Evolutionary conservation across 176 grass and related monocot genomes (phyloP).

Genomic region (Ensete glaucum): DNA sequence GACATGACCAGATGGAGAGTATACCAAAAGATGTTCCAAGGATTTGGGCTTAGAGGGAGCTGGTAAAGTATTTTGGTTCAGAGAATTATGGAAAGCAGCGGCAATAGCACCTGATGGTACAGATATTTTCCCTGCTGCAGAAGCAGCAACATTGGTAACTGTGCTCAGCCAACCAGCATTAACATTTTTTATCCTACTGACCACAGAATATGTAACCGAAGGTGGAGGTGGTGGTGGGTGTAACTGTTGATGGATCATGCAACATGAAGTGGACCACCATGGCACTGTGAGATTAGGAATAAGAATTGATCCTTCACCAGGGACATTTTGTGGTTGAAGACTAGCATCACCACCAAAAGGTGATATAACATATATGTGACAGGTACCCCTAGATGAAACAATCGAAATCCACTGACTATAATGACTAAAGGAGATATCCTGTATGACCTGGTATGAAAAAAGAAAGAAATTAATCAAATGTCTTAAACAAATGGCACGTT

Average conservation of each 20-base stretch:
- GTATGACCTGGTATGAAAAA: slow-evolving; percentile 73
- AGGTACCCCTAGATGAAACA: slow-evolving; percentile 80
- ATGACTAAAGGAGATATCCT: slow-evolving; percentile 93
- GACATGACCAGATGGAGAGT: slow-evolving; percentile 96
- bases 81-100: slow-evolving; percentile 88
- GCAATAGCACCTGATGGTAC: slow-evolving; percentile 76
- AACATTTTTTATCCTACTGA: slow-evolving; percentile 94
- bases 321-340: slow-evolving; percentile 60
- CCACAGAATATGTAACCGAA: slow-evolving; percentile 65
- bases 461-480: background rate
- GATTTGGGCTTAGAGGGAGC: slow-evolving; percentile 50
- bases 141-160: slow-evolving; percentile 86
- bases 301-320: slow-evolving; percentile 69
- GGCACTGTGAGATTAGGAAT: slow-evolving; percentile 61
- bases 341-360: slow-evolving; percentile 92
- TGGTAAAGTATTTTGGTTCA: slow-evolving; percentile 36
- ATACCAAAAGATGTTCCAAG: slow-evolving; percentile 91
- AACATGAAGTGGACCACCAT: slow-evolving; percentile 92
- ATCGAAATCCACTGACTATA: slow-evolving; percentile 97
- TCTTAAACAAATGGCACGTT: background rate
- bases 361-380: slow-evolving; percentile 79
- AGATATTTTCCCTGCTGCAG: slow-evolving; percentile 74
- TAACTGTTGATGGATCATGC: slow-evolving; percentile 78
- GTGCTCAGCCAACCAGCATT: slow-evolving; percentile 95
- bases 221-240: slow-evolving; percentile 43